These are phyloP conservation scores for Ochetophila trinervis DNA, from an alignment of 306 rosid genomes.

Conservation along the genomic window DNA sequence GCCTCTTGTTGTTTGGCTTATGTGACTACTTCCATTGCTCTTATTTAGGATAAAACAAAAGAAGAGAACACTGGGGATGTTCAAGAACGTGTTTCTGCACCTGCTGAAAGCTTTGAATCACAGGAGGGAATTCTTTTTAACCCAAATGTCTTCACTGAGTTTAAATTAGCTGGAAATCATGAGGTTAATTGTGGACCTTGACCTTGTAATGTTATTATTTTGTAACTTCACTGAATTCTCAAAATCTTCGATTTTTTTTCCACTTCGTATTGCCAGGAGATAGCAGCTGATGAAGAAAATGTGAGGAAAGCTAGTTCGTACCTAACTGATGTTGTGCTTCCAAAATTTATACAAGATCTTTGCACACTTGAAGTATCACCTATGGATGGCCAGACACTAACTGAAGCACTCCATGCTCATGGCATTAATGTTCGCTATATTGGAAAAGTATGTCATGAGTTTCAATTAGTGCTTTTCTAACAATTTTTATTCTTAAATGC, in stretches of 20 bases:
- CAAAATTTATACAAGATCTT: slow-evolving; percentile 93
- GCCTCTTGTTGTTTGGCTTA: slow-evolving; percentile 13
- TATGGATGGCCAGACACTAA: slow-evolving; percentile 97
- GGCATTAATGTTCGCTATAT: slow-evolving; percentile 95
- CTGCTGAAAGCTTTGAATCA: slow-evolving; percentile 35
- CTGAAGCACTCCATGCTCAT: slow-evolving; percentile 98
- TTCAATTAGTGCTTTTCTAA: slow-evolving; percentile 7
- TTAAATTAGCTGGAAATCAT: slow-evolving; percentile 74
- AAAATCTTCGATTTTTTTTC: slow-evolving; percentile 15
- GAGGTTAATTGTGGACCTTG: slow-evolving; percentile 42
- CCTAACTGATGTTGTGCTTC: slow-evolving; percentile 80
- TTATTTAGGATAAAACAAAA: slow-evolving; percentile 45
- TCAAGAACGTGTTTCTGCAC: slow-evolving; percentile 38
- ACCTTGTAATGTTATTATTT: background rate
- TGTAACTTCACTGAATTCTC: background rate
- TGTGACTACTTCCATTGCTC: slow-evolving; percentile 11
- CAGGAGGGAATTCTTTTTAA: slow-evolving; percentile 64
- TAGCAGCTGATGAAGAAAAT: slow-evolving; percentile 76
- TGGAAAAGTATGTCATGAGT: slow-evolving; percentile 64
- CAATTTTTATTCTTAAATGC: slow-evolving; percentile 6
- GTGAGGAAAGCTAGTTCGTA: slow-evolving; percentile 80
- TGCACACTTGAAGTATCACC: slow-evolving; percentile 98
- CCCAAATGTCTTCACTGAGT: slow-evolving; percentile 93
- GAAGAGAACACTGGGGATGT: slow-evolving; percentile 47
- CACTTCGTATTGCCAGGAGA: slow-evolving; percentile 52